These are phyloP conservation scores for Shiraia sp. DNA, from an alignment of 2,329 filamentous ascomycete genomes.

Conservation along the genomic window DNA sequence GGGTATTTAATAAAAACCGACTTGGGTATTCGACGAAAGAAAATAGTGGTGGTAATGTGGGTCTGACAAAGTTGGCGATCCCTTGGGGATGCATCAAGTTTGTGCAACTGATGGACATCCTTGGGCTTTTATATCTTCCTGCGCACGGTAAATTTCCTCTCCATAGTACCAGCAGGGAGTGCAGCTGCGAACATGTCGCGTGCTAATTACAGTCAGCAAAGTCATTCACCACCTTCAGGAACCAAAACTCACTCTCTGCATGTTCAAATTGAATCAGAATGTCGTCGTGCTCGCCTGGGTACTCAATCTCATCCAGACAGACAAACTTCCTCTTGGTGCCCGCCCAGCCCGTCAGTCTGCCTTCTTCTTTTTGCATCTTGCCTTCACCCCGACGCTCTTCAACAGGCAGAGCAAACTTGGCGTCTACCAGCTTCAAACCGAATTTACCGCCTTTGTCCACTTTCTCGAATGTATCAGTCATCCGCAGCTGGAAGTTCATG, in stretches of 20 bases:
- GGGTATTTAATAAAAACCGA: too few relatives aligned
- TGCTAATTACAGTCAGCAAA: constrained; percentile 43
- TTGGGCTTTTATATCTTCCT: constrained; percentile 42
- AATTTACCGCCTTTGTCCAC: constrained; percentile 59
- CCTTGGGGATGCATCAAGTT: background rate
- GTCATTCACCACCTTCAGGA: background rate
- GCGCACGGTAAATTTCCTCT: constrained; percentile 49
- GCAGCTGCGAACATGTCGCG: constrained; percentile 52
- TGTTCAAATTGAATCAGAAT: constrained; percentile 83
- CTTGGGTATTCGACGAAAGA: too few relatives aligned
- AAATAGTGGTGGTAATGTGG: too few relatives aligned
- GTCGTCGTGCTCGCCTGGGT: constrained; percentile 91
- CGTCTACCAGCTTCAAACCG: constrained; percentile 80
- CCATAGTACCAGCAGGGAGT: constrained; percentile 49
- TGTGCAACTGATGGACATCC: background rate
- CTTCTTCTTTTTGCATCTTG: constrained; percentile 56
- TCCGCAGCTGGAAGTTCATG: constrained; percentile 86
- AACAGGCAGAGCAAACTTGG: constrained; percentile 83
- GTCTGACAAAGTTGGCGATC: too few relatives aligned
- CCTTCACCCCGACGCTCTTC: constrained; percentile 53
- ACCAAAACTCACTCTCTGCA: constrained; percentile 65
- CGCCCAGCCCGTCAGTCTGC: constrained; percentile 51
- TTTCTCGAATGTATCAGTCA: constrained; percentile 79
- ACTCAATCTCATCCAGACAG: constrained; percentile 83
- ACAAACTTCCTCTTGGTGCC: constrained; percentile 72